Evolutionary conservation across 2,329 filamentous ascomycete genomes (phyloP), one percentile per base, ranked within the genome.

Genomic region (Scolecobasidium constrictum): DNA sequence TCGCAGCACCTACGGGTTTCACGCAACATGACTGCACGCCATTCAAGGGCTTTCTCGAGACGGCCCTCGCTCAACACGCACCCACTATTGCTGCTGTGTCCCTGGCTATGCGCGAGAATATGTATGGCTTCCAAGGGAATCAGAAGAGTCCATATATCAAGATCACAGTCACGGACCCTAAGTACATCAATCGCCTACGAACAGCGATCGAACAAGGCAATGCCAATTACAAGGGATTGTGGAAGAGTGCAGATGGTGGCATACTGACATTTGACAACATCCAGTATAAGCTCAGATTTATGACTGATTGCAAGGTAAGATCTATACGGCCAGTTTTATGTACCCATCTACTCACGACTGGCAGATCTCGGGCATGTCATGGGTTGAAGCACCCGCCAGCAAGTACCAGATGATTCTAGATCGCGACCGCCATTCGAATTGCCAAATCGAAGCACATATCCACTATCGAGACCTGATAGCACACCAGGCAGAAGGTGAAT

Each of bases 221-320:
- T 46, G 82, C 84, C 46, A 95, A 96, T 57, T 96, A 86, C 75
- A 94, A 90, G 60, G 79, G 82, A 4, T 72, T 95, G 61, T 98
- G 92, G 90, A 83, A 78, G 51, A 74, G 68, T 16, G 68, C 72
- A 13, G 74, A 76, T 5, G 76, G 75, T 16, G 83, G 83, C 16
- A 78, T 96, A 49, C 75, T 88, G 60, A 96, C 92, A 0, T 98
- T 90, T 54, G 92, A 98, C 67, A 95, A 82, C 52, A 88, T 98
- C 45, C 86, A 94, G 68, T 98, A 95, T 57, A 78, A 96, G 19
- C 65, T 96, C 50, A 77, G 92, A 40, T 96, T 98, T 64, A 98
- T 98, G 92, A 90, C 98, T 39, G 92, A 98, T 61, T 93, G 84
- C 51, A 83, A 88, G 61, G 81, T 85, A 67, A 52, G 65, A 41